Evolutionary conservation across 2,329 filamentous ascomycete genomes (phyloP), one percentile per base, ranked within the genome.

Genomic region (Coniochaeta hoffmannii): DNA sequence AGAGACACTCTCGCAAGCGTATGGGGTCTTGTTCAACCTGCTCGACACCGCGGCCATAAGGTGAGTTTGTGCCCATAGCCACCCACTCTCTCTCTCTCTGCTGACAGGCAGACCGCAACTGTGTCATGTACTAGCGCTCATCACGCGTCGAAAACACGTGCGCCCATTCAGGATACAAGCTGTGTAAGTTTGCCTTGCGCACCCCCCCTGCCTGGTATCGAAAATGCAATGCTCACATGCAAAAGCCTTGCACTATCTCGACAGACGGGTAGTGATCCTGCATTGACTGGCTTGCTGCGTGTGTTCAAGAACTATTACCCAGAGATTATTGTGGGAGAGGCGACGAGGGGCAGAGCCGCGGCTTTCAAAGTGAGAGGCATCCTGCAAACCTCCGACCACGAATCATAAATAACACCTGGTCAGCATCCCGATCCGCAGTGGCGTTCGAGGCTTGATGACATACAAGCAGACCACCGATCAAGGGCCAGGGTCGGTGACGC

Each of bases 291-390:
- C 3, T 75, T 96, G 17, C 74, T 95, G 52, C 82, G 87, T 55
- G 83, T 93, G n/a, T 95, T 87, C 73, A 94, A 94, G 66, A 90
- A 93, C 67, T 95, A 93, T 69, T 95, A 93, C 64, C 90, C 90
- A 0, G 90, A 96, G 67, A 89, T 95, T 55, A 89, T 95, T 57
- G 80, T 93, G 14, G 88, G 87, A 22, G 86, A 87, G 60, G 76
- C 81, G 4, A 80, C 83, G 30, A 75, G 76, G 54, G 82, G 82
- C 35, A 79, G 80, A 57, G 82, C 83, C 1, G 80, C 81, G 4
- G 76, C 82, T 1, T 87, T 87, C 68, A 85, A 82, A 68, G 80
- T 81, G 66, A 28, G 41, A 34, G 62, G 19, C n/a, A n/a, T 8
- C n/a, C 4, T 24, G 35, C 24, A 14, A 12, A 26, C 53, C 26